A percentile compares a stretch with the other conserved stretches of the same genome.
phyloP scores from a whole-genome alignment of 2,329 filamentous ascomycete genomes.

The Samsoniella hepiali region DNA sequence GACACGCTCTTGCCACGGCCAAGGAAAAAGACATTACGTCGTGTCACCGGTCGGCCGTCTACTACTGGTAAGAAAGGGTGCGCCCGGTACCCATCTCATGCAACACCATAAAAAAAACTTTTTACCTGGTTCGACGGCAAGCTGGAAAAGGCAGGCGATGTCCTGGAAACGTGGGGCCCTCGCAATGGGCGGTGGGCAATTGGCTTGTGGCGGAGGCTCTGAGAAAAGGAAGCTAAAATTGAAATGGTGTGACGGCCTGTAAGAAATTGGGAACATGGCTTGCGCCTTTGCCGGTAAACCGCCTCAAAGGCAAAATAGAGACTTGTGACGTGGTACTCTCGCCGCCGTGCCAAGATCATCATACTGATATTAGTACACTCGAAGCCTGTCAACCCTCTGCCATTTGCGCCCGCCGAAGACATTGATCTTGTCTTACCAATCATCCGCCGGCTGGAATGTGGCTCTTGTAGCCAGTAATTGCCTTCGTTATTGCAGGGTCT shows the following conservation, averaged over 20 bases:
- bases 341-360: not conserved
- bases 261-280: not conserved
- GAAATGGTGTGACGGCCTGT: not conserved
- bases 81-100: not conserved
- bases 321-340: not conserved
- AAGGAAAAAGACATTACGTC: not conserved
- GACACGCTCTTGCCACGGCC: not conserved
- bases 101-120: too few species aligned
- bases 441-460: not conserved
- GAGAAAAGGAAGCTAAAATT: not conserved
- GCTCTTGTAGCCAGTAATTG: too few species aligned
- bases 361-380: not conserved
- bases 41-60: not conserved
- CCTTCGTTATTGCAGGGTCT: not conserved
- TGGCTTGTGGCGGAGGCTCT: conserved; percentile 13
- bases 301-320: not conserved
- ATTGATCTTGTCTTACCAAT: not conserved
- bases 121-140: not conserved
- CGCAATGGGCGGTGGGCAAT: conserved; percentile 10
- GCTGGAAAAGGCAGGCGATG: conserved; percentile 14
- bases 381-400: not conserved
- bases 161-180: conserved; percentile 4
- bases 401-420: not conserved
- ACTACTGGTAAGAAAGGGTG: too few species aligned
- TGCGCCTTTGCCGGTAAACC: not conserved